A percentile compares a stretch with the other conserved stretches of the same genome.
These are phyloP conservation scores for Epichloe gansuensis DNA, from an alignment of 2,329 filamentous ascomycete species.

Conservation along the genomic window DNA sequence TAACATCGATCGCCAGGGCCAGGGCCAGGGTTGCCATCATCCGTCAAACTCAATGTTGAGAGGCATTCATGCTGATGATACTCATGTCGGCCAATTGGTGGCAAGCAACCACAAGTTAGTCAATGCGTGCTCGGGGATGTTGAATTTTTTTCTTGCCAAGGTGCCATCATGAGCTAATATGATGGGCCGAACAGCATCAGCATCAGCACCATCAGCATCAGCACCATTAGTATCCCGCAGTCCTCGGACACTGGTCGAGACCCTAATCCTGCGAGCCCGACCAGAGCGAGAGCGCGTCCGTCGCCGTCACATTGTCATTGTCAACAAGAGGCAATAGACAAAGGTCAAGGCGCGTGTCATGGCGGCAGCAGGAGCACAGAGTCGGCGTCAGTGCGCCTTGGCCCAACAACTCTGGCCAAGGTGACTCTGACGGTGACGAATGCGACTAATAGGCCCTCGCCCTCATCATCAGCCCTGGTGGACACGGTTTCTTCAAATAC, in stretches of 20 bases:
- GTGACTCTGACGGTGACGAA: background rate
- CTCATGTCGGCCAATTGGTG: background rate
- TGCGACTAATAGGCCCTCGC: too few species aligned
- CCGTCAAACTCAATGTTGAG: too few species aligned
- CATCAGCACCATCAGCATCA: background rate
- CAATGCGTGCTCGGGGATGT: background rate
- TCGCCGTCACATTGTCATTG: background rate
- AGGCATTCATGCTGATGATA: background rate
- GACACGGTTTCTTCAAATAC: background rate
- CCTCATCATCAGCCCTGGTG: background rate
- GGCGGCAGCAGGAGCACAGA: background rate
- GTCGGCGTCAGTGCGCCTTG: background rate
- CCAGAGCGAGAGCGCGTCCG: background rate
- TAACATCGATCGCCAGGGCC: background rate
- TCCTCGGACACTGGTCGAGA: background rate
- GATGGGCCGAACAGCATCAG: background rate
- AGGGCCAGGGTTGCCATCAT: too few species aligned
- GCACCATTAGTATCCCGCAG: background rate
- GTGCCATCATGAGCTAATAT: background rate
- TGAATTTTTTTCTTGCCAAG: background rate
- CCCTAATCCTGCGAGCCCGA: background rate
- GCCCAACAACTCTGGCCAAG: background rate
- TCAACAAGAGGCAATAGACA: background rate
- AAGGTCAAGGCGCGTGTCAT: background rate
- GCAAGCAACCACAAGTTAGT: background rate